Evolutionary conservation across 2,329 filamentous ascomycete genomes (phyloP), one percentile per base, ranked within the genome.

Genomic region (Colletotrichum coccodes): DNA sequence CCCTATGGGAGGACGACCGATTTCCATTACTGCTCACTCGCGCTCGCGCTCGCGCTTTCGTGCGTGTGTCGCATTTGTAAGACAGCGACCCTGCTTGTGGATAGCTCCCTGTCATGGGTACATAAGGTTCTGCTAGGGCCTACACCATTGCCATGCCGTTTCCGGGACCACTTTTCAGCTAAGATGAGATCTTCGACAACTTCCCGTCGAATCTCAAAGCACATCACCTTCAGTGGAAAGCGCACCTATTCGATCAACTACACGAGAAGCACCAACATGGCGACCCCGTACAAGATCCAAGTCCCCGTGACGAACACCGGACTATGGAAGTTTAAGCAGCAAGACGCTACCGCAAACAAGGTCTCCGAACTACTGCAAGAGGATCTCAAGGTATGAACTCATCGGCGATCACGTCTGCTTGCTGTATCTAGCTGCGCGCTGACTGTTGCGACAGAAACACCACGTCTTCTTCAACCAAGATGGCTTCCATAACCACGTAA

Each of bases 401-500:
- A 21, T 4, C n/a, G n/a, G n/a, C n/a, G n/a, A n/a, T 3, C 28
- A 30, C 28, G 3, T 7, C 21, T 52, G 30, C 36, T 34, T 32
- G 23, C 1, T 2, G 8, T 2, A n/a, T n/a, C 28, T 12, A 23
- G 11, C 42, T 53, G 47, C 30, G 47, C n/a, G 42, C 50, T 61
- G 26, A 50, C 62, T 59, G 16, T 23, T 12, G 42, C 44, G n/a
- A 32, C 58, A 85, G 81, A 81, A 80, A 38, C 89, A 94, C 73
- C 92, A 97, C 76, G 91, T 94, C 66, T 97, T 91, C 81, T 97
- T 94, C 84, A 97, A 96, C 70, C 69, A 86, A 0, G 75, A 79
- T 2, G 91, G 92, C 0, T 97, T 92, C 71, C 95, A 98, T 75
- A 93, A 97, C 77, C 94, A 97, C 75, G 93, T 86, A 81, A 74